Evolutionary conservation across 208 protist genomes (phyloP).

Genomic region (Crithidia sp.): DNA sequence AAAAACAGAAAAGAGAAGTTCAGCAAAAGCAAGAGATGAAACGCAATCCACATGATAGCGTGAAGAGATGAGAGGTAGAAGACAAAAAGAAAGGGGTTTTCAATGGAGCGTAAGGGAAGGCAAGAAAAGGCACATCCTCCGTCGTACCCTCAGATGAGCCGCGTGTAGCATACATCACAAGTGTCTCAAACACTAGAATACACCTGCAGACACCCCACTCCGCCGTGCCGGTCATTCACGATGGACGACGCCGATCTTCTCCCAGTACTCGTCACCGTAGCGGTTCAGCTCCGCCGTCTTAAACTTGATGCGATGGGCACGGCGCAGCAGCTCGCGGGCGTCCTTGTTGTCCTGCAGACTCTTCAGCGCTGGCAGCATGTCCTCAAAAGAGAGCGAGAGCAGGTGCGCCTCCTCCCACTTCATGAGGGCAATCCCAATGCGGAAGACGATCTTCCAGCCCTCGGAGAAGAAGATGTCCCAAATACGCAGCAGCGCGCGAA

Average conservation of each 20-base stretch:
- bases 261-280: conserved; percentile 86
- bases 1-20: no score
- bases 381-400: conserved; percentile 74
- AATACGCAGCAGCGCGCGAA: conserved; percentile 86
- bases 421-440: conserved; percentile 86
- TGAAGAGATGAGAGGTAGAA: no score
- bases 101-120: no score
- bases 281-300: conserved; percentile 85
- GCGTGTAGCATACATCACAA: no score
- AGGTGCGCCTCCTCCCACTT: conserved; percentile 89
- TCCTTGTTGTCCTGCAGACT: conserved; percentile 86
- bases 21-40: no score
- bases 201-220: no score
- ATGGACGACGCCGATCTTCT: conserved; percentile 31
- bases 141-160: no score
- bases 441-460: conserved; percentile 94
- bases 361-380: conserved; percentile 83
- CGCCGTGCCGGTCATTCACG: conserved; percentile 5
- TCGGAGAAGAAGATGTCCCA: conserved; percentile 94
- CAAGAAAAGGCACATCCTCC: no score
- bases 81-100: no score
- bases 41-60: no score
- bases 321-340: conserved; percentile 68
- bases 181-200: no score
- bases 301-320: conserved; percentile 85